phyloP scores from a whole-genome alignment of 2,329 filamentous ascomycete genomes.

The Phaeomoniella chlamydospora region DNA sequence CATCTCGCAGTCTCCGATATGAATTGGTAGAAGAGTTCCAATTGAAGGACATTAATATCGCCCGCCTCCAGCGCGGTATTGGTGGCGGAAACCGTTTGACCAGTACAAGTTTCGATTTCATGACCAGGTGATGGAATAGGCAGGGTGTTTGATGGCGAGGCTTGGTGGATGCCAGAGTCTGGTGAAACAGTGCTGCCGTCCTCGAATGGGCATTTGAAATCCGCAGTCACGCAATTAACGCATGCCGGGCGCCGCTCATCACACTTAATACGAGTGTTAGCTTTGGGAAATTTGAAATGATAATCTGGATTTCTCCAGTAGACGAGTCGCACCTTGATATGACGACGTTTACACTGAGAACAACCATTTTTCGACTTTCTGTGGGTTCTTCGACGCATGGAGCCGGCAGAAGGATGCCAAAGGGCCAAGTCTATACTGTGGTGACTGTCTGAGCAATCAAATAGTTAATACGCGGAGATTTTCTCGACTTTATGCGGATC shows the following conservation, averaged over 20 bases:
- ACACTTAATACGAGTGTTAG: slow-evolving; percentile 15
- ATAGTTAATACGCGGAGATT: too few species aligned
- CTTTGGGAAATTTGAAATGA: too few species aligned
- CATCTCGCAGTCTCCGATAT: slow-evolving; percentile 5
- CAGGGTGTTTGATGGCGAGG: not conserved
- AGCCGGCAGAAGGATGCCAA: too few species aligned
- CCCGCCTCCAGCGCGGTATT: slow-evolving; percentile 3
- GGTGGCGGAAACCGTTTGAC: too few species aligned
- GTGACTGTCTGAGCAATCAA: too few species aligned
- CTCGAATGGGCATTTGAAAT: slow-evolving; percentile 7
- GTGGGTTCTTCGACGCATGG: slow-evolving; percentile 17
- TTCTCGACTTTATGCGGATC: too few species aligned
- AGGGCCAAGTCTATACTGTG: too few species aligned
- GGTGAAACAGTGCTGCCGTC: not conserved
- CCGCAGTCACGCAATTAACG: slow-evolving; percentile 15
- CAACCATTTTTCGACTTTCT: slow-evolving; percentile 24
- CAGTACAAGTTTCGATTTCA: too few species aligned
- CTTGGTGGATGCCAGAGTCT: not conserved
- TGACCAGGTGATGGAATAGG: too few species aligned
- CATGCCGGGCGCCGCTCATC: slow-evolving; percentile 18
- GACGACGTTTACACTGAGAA: slow-evolving; percentile 20
- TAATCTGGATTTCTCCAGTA: too few species aligned
- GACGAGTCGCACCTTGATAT: slow-evolving; percentile 20
- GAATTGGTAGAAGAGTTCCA: slow-evolving; percentile 16
- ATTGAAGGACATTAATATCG: slow-evolving; percentile 15